Base-by-base conservation (phyloP, 352 stramenopile genomes). In the Phytophthora cactorum region DNA sequence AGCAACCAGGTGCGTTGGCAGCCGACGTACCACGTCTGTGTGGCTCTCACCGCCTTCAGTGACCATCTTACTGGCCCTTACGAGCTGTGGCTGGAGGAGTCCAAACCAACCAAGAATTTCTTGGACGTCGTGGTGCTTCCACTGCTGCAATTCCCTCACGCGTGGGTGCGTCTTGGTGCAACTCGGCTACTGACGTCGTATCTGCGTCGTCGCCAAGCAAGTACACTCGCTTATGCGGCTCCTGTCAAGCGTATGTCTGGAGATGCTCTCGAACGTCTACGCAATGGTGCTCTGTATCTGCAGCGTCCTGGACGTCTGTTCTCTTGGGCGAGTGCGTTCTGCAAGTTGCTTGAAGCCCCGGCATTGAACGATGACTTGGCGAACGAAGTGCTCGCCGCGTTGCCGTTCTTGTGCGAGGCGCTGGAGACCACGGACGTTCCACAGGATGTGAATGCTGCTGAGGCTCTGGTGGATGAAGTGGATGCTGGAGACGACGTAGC, bases 81-180 rank as follows among this genome's bases (percentile, higher is more conserved):
- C 55, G 84, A 95, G 63, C 51, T 86, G 29, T 95, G 85, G 85
- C 71, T 93, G 12, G 70, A 77, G 25, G 51, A 59, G 17, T 52
- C 38, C 5, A 72, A 61, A 47, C 47, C 46, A 49, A 58, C 59
- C 55, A 66, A 60, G 8, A 65, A 67, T 8, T 82, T 92, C 36
- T 22, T 91, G 17, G 77, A 89, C 43, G 63, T 67, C 12, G 72
- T 91, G 4, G 70, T 85, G 38, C 67, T 91, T 14, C 71, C 76
- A 17, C 59, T 95, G 34, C 65, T 92, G 39, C 77, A 89, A 58
- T 95, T 90, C 58, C 90, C 89, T 0, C 90, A 97, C 56, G 77
- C 75, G 5, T 81, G 80, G 68, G 89, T 97, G 59, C 88, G 88
- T 44, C 72, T 90, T 11, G 68, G 79, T 4, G 79, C 86, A 12